A percentile compares a stretch with the other conserved stretches of the same genome.
These are phyloP conservation scores for Phytopythium mirpurense DNA, from an alignment of 352 stramenopile species.

Conservation along the genomic window DNA sequence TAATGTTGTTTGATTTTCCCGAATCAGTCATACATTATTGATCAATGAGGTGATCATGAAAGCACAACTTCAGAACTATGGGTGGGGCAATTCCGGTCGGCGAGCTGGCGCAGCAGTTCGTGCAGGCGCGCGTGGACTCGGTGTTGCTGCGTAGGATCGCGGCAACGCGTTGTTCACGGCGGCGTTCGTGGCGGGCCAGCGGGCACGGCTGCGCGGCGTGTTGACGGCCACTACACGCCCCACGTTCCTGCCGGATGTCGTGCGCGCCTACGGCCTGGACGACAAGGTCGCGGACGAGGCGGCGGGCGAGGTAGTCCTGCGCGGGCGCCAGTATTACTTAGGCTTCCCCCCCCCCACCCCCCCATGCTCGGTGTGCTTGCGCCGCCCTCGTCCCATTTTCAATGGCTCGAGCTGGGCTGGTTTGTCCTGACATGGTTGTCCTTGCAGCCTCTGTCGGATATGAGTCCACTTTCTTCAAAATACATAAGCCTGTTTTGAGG, in stretches of 20 bases:
- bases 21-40: too few relatives aligned
- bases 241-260: conserved; percentile 66
- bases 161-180: conserved; percentile 75
- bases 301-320: conserved; percentile 47
- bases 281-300: conserved; percentile 58
- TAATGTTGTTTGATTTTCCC: too few relatives aligned
- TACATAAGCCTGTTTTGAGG: too few relatives aligned
- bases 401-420: too few relatives aligned
- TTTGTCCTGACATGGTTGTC: too few relatives aligned
- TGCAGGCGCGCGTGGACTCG: conserved; percentile 46
- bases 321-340: conserved; percentile 76
- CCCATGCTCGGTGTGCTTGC: too few relatives aligned
- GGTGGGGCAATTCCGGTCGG: conserved; percentile 58
- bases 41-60: too few relatives aligned
- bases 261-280: conserved; percentile 49
- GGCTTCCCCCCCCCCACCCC: too few relatives aligned
- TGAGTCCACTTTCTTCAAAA: too few relatives aligned
- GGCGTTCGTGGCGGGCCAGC: conserved; percentile 63
- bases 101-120: conserved; percentile 75
- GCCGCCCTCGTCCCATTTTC: too few relatives aligned
- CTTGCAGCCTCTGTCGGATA: too few relatives aligned
- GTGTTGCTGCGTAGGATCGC: conserved; percentile 56
- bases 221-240: conserved; percentile 60
- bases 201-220: conserved; percentile 55
- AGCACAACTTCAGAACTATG: too few relatives aligned